These are phyloP conservation scores for Paraphoma sp. DNA, from an alignment of 2,329 filamentous ascomycete species.

Conservation along the genomic window DNA sequence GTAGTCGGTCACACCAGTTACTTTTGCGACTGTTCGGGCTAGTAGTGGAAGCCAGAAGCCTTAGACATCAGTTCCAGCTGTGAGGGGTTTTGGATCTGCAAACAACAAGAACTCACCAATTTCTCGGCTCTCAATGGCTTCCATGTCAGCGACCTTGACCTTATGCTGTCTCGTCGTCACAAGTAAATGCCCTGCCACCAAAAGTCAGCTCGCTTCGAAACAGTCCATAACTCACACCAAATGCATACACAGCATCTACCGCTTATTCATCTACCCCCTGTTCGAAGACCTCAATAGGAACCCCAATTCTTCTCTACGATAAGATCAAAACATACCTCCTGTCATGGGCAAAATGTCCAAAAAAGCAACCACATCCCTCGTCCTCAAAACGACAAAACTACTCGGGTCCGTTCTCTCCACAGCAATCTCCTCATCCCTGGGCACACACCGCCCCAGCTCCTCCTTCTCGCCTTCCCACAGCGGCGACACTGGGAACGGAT, in stretches of 20 bases:
- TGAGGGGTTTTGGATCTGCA: too few species aligned
- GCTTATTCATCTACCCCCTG: background rate
- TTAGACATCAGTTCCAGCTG: constrained; percentile 11
- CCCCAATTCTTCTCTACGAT: background rate
- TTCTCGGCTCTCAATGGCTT: constrained; percentile 67
- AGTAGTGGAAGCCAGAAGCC: constrained; percentile 71
- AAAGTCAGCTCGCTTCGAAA: background rate
- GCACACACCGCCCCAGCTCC: constrained; percentile 28
- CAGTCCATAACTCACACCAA: background rate
- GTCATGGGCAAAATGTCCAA: constrained; percentile 92
- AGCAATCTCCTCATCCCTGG: constrained; percentile 29
- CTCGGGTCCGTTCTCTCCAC: constrained; percentile 45
- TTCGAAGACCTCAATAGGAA: background rate
- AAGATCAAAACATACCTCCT: constrained; percentile 55
- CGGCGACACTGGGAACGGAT: constrained; percentile 41
- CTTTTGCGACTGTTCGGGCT: constrained; percentile 71
- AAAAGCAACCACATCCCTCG: constrained; percentile 80
- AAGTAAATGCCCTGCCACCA: constrained; percentile 67
- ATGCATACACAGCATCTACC: background rate
- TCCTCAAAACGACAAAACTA: constrained; percentile 74
- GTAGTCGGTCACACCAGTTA: constrained; percentile 81
- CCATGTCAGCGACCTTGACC: constrained; percentile 77
- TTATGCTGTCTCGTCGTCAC: constrained; percentile 80
- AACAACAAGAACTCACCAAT: constrained; percentile 57
- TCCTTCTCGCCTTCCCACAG: constrained; percentile 14